A percentile compares a stretch with the other conserved stretches of the same genome.
Conservation (phyloP, 352 stramenopile species). For the Pythium rhizo-oryzae region DNA sequence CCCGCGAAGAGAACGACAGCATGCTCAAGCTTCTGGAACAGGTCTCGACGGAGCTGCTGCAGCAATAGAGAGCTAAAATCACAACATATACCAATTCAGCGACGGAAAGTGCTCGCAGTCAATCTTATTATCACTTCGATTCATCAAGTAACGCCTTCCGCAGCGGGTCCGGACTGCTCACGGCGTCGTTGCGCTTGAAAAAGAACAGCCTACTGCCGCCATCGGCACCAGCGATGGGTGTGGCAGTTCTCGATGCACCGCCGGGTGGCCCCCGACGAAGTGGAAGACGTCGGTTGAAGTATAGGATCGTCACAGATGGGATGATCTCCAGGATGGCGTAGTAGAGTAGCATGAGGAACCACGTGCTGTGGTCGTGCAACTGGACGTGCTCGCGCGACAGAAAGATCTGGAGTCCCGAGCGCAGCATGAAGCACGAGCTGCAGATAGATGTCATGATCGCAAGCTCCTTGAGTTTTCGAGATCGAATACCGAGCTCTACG, state of each 20-base stretch:
- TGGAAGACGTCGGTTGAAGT: slow-evolving; percentile 84
- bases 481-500: slow-evolving; percentile 80
- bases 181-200: slow-evolving; percentile 39
- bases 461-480: slow-evolving; percentile 84
- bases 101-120: no score
- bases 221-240: slow-evolving; percentile 41
- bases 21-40: slow-evolving; percentile 89
- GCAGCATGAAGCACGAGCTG: slow-evolving; percentile 80
- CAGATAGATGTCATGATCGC: slow-evolving; percentile 82
- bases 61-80: slow-evolving; percentile 18
- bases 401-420: slow-evolving; percentile 70
- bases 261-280: slow-evolving; percentile 37
- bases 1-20: slow-evolving; percentile 91
- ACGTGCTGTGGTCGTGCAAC: slow-evolving; percentile 75
- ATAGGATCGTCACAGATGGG: slow-evolving; percentile 74
- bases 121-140: slow-evolving; percentile 7
- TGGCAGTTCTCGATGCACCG: slow-evolving; percentile 33
- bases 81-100: no score
- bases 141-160: slow-evolving; percentile 53
- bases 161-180: slow-evolving; percentile 24
- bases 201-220: slow-evolving; percentile 46
- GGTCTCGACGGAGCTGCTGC: slow-evolving; percentile 51
- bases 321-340: slow-evolving; percentile 84
- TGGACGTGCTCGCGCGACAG: slow-evolving; percentile 73
- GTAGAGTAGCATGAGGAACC: slow-evolving; percentile 80